phyloP scores from a whole-genome alignment of 1,284 basidiomycete species.

The Dichomitus squalens region DNA sequence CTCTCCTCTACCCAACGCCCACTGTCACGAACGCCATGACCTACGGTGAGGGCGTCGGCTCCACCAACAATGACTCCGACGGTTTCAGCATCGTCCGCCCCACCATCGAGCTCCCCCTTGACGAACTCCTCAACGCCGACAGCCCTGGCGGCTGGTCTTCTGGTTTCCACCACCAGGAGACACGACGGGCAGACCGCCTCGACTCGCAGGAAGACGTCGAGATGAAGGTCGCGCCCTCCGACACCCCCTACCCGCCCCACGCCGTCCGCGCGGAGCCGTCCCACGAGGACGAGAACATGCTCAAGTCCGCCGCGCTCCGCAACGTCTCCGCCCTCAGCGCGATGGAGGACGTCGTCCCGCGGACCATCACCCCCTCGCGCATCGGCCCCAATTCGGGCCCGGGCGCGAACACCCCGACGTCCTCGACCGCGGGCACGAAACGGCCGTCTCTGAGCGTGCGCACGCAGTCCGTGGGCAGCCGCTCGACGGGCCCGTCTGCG shows the following conservation, averaged over 20 bases:
- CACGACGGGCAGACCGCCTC: conserved; percentile 23
- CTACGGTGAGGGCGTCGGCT: conserved; percentile 71
- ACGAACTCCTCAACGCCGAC: conserved; percentile 64
- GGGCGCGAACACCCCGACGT: conserved; percentile 37
- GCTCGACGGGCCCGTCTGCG: conserved; percentile 61
- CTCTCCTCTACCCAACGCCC: conserved; percentile 69
- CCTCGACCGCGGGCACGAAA: conserved; percentile 33
- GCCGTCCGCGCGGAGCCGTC: conserved; percentile 26
- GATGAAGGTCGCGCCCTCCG: conserved; percentile 39
- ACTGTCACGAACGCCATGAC: conserved; percentile 66
- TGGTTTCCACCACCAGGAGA: conserved; percentile 25
- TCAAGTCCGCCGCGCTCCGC: conserved; percentile 36
- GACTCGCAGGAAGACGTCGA: conserved; percentile 35
- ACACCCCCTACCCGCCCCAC: conserved; percentile 30
- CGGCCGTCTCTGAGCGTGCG: conserved; percentile 62
- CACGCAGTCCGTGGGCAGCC: conserved; percentile 42
- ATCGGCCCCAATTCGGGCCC: conserved; percentile 51
- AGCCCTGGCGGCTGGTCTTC: conserved; percentile 38
- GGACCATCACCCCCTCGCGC: conserved; percentile 54
- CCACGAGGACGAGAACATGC: conserved; percentile 32
- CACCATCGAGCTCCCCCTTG: conserved; percentile 78
- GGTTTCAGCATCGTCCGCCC: conserved; percentile 69
- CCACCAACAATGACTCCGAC: conserved; percentile 40
- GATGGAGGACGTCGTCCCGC: conserved; percentile 44
- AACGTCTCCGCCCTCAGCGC: conserved; percentile 41